Evolutionary conservation across 192 early-diverging fungal genomes (phyloP).

Genomic region (Entomortierella parvispora): DNA sequence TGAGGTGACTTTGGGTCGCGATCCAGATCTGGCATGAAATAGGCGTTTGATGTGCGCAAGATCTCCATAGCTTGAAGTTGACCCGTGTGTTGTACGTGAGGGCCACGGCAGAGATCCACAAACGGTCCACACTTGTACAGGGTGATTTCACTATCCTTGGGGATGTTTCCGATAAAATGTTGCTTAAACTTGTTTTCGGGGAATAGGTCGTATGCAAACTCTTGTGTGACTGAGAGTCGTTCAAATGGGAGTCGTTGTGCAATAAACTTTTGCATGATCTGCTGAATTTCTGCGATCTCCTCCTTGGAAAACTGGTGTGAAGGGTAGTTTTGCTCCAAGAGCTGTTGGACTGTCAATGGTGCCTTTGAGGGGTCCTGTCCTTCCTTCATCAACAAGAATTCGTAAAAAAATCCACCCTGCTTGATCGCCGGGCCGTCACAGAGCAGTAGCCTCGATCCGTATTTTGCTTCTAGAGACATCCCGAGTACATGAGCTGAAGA

Average conservation of each 20-base stretch:
- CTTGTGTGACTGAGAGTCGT: slow-evolving; percentile 67
- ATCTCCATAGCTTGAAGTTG: slow-evolving; percentile 66
- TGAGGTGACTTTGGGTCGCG: slow-evolving; percentile 59
- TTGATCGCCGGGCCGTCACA: slow-evolving; percentile 76
- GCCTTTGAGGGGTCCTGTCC: slow-evolving; percentile 38
- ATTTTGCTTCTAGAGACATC: slow-evolving; percentile 74
- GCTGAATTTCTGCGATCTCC: slow-evolving; percentile 64
- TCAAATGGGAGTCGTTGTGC: slow-evolving; percentile 69
- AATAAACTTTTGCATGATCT: slow-evolving; percentile 61
- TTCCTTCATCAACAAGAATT: slow-evolving; percentile 66
- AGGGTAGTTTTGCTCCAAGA: slow-evolving; percentile 36
- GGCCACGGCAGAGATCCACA: slow-evolving; percentile 84
- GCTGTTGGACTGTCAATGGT: slow-evolving; percentile 24
- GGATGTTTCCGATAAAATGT: slow-evolving; percentile 65
- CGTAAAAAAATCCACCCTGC: slow-evolving; percentile 85
- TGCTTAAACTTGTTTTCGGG: slow-evolving; percentile 81
- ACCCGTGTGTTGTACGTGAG: slow-evolving; percentile 77
- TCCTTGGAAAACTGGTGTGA: slow-evolving; percentile 58
- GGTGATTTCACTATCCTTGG: slow-evolving; percentile 58
- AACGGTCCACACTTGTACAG: slow-evolving; percentile 77
- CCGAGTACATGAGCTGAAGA: slow-evolving; percentile 79
- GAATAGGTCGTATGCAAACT: slow-evolving; percentile 72
- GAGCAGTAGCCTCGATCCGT: slow-evolving; percentile 72
- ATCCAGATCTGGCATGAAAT: slow-evolving; percentile 63
- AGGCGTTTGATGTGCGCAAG: slow-evolving; percentile 66